Conservation (phyloP, 2,329 filamentous ascomycete species). For the Raffaelea albimanens region DNA sequence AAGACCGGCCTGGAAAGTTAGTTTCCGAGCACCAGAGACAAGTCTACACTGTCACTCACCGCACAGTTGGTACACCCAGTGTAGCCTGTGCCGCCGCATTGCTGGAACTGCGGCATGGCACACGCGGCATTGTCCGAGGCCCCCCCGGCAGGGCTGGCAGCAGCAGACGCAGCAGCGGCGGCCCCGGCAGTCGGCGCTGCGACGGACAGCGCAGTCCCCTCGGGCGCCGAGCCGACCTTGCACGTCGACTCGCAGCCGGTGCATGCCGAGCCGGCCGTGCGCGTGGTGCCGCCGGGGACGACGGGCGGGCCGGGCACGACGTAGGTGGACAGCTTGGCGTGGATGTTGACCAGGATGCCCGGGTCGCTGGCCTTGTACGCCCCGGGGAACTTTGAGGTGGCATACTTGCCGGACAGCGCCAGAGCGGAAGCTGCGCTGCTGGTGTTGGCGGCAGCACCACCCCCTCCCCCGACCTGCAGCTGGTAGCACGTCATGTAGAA, state of each 20-base stretch:
- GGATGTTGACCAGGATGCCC: constrained; percentile 38
- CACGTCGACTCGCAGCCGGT: constrained; percentile 31
- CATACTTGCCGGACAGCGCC: background rate
- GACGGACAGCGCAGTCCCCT: constrained; percentile 10
- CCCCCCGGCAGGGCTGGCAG: constrained; percentile 21
- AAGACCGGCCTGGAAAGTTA: constrained; percentile 17
- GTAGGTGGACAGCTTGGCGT: constrained; percentile 29
- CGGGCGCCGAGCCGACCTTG: constrained; percentile 19
- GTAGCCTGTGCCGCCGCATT: constrained; percentile 31
- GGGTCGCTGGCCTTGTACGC: constrained; percentile 33
- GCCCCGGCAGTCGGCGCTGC: constrained; percentile 3
- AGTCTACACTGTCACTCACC: too few species aligned
- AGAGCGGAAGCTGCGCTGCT: constrained; percentile 13
- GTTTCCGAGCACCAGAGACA: background rate
- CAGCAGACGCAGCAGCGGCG: background rate
- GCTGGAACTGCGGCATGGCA: constrained; percentile 23
- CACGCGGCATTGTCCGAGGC: constrained; percentile 20
- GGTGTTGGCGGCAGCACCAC: constrained; percentile 13
- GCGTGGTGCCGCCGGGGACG: constrained; percentile 28
- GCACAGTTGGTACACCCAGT: constrained; percentile 31
- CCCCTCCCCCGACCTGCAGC: constrained; percentile 20
- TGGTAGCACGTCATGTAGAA: constrained; percentile 31
- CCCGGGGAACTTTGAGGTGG: constrained; percentile 27
- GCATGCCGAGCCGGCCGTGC: constrained; percentile 29
- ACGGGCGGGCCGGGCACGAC: constrained; percentile 33